A percentile compares a stretch with the other conserved stretches of the same genome.
These are phyloP conservation scores for Echria macrotheca DNA, from an alignment of 495 filamentous ascomycete genomes.

Conservation along the genomic window DNA sequence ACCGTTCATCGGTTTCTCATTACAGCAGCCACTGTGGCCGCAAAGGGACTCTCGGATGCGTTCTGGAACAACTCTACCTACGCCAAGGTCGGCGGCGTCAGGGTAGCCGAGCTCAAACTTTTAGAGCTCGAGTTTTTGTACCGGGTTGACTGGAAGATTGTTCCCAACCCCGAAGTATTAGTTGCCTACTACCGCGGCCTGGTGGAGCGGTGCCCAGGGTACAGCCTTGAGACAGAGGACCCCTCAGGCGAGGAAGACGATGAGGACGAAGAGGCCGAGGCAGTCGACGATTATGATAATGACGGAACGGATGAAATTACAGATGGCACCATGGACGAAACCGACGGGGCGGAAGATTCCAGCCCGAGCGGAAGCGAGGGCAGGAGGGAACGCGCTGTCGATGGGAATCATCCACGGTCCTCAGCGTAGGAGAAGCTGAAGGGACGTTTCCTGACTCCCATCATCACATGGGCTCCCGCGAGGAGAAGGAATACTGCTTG, in stretches of 20 bases:
- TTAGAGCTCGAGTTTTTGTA: slow-evolving; percentile 93
- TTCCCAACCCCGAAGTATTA: slow-evolving; percentile 87
- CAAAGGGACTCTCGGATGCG: slow-evolving; percentile 90
- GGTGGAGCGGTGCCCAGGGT: slow-evolving; percentile 53
- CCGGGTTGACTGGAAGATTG: slow-evolving; percentile 91
- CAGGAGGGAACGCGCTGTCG: background rate
- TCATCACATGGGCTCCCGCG: too few relatives aligned
- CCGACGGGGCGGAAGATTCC: background rate
- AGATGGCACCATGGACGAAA: background rate
- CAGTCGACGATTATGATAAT: slow-evolving; percentile 21
- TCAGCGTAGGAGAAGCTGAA: too few relatives aligned
- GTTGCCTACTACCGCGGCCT: slow-evolving; percentile 89
- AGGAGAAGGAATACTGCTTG: too few relatives aligned
- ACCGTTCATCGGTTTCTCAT: slow-evolving; percentile 98
- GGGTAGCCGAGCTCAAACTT: slow-evolving; percentile 77
- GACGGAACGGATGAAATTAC: slow-evolving; percentile 11
- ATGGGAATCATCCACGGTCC: too few relatives aligned
- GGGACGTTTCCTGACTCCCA: too few relatives aligned
- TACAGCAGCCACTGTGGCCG: slow-evolving; percentile 87
- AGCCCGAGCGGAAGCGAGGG: background rate
- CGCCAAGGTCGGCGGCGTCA: slow-evolving; percentile 87
- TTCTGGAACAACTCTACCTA: slow-evolving; percentile 99
- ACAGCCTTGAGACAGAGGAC: slow-evolving; percentile 35
- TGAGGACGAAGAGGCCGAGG: slow-evolving; percentile 16
- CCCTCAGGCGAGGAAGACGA: slow-evolving; percentile 15